A percentile compares a stretch with the other conserved stretches of the same genome.
Evolutionary conservation across 2,329 filamentous ascomycete species (phyloP).

Genomic region (Pseudogymnoascus sp.): DNA sequence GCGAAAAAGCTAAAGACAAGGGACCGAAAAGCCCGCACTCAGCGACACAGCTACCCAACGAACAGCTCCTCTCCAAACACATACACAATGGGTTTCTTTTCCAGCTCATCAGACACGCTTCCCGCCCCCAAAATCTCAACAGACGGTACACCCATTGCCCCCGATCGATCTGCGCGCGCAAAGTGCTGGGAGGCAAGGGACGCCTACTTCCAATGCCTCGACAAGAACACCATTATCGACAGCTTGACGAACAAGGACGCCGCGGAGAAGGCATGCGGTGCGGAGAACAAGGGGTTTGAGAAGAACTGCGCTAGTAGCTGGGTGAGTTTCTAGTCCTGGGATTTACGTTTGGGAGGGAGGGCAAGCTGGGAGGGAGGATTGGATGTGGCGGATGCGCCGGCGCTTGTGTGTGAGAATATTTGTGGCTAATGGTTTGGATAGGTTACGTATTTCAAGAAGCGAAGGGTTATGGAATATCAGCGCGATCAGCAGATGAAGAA

Average conservation of each 20-base stretch:
- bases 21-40: neutral
- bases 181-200: conserved; percentile 89
- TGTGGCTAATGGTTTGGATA: conserved; percentile 29
- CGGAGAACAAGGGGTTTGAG: conserved; percentile 63
- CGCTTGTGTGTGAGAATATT: neutral
- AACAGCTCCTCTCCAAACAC: neutral
- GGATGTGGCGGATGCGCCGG: neutral
- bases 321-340: conserved; percentile 48
- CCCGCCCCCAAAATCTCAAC: conserved; percentile 39
- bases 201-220: conserved; percentile 79
- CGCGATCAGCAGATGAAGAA: conserved; percentile 71
- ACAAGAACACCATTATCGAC: conserved; percentile 74
- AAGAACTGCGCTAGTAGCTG: conserved; percentile 81
- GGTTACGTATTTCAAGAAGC: conserved; percentile 98
- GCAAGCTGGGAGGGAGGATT: neutral
- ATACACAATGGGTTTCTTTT: conserved; percentile 44
- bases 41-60: neutral
- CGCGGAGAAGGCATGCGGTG: conserved; percentile 49
- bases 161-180: conserved; percentile 73
- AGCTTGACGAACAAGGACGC: conserved; percentile 51
- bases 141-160: conserved; percentile 64
- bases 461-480: conserved; percentile 84
- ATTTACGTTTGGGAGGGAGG: conserved; percentile 2
- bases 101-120: conserved; percentile 27
- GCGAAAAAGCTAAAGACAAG: neutral